Conservation (phyloP, 805 yeast species). For the Deakozyma indianensis region DNA sequence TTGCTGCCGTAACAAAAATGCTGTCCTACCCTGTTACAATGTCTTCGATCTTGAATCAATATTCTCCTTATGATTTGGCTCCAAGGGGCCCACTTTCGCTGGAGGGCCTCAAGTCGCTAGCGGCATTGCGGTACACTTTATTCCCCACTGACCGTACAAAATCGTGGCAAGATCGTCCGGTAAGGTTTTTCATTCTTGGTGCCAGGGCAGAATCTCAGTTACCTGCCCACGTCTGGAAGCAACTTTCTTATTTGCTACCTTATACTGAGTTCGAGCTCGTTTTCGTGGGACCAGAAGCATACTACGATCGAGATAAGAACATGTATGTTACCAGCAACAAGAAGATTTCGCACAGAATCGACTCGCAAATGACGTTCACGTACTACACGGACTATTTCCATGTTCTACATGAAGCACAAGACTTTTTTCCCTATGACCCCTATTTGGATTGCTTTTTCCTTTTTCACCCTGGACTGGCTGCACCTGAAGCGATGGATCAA, state of each 20-base stretch:
- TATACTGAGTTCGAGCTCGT: constrained; percentile 70
- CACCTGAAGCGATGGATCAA: constrained; percentile 60
- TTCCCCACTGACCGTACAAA: constrained; percentile 54
- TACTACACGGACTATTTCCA: constrained; percentile 89
- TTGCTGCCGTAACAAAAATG: constrained; percentile 91
- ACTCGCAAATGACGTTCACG: constrained; percentile 55
- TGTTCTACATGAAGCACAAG: constrained; percentile 79
- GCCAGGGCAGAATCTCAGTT: constrained; percentile 87
- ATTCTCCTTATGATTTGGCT: constrained; percentile 65
- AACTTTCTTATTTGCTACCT: constrained; percentile 75
- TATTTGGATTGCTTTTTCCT: constrained; percentile 83
- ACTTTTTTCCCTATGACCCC: constrained; percentile 96
- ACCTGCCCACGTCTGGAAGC: constrained; percentile 94
- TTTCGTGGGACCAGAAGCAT: constrained; percentile 88
- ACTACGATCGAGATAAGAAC: constrained; percentile 57
- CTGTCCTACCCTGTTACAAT: constrained; percentile 86
- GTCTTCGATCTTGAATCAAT: constrained; percentile 68
- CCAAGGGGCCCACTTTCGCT: constrained; percentile 81
- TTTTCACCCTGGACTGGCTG: constrained; percentile 90
- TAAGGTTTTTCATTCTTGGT: constrained; percentile 80
- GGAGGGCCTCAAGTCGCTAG: constrained; percentile 86
- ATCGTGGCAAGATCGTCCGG: constrained; percentile 66
- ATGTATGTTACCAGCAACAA: constrained; percentile 40
- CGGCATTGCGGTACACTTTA: constrained; percentile 82
- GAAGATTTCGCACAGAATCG: constrained; percentile 49